These are phyloP conservation scores for Dillenia turbinata DNA, from an alignment of 164 flowering plant species.

Conservation along the genomic window DNA sequence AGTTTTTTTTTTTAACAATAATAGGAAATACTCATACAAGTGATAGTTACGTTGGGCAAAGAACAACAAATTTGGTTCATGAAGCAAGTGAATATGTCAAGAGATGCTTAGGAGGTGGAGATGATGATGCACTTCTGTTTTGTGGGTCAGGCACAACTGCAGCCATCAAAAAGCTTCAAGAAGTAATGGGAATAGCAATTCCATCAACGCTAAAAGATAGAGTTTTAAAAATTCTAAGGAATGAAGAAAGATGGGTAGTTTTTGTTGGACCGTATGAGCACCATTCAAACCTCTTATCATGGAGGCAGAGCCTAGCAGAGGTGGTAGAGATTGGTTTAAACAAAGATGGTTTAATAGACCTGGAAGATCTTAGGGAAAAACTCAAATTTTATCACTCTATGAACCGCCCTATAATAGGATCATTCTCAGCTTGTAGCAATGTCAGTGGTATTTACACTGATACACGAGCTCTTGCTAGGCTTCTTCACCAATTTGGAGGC, in stretches of 20 bases:
- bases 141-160: conserved; percentile 64
- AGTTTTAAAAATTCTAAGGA: conserved; percentile 19
- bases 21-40: conserved; percentile 61
- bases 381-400: conserved; percentile 22
- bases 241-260: conserved; percentile 62
- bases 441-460: conserved; percentile 53
- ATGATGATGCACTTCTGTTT: conserved; percentile 43
- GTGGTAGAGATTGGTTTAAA: conserved; percentile 54
- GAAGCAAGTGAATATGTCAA: conserved; percentile 51
- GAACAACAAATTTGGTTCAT: conserved; percentile 39
- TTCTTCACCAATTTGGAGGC: conserved; percentile 50
- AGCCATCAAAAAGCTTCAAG: conserved; percentile 60
- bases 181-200: conserved; percentile 51
- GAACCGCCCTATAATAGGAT: conserved; percentile 50
- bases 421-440: conserved; percentile 74
- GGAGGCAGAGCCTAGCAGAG: conserved; percentile 62
- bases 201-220: conserved; percentile 40
- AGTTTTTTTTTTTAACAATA: not conserved
- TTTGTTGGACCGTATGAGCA: conserved; percentile 66
- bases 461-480: conserved; percentile 39
- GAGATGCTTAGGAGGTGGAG: conserved; percentile 43
- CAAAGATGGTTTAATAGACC: conserved; percentile 38
- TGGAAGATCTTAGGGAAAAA: conserved; percentile 26
- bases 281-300: conserved; percentile 65
- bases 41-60: conserved; percentile 53